Base-by-base conservation (phyloP, 495 filamentous ascomycete species). In the Hypoxylon fragiforme region DNA sequence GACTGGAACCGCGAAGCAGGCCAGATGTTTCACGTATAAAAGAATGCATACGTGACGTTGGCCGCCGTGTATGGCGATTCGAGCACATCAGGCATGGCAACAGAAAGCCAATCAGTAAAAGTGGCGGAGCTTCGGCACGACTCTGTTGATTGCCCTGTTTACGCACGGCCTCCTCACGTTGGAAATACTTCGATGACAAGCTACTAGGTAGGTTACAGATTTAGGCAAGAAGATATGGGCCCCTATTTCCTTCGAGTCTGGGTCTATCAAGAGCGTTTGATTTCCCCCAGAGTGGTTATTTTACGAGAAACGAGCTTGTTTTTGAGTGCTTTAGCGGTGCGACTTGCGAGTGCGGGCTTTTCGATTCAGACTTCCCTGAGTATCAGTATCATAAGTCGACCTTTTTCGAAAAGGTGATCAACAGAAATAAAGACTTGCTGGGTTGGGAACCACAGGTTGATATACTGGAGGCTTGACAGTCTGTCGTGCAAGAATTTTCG, bases 1-100 rank as follows among this genome's bases (percentile, higher is more conserved):
- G 68, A 71, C 52, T 70, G 67, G 67, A 48, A 12, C 8, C 34
- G 8, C 6, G 44, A 71, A 37, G 53, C 63, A 8, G 34, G 24
- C 2, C 39, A 47, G 1, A 70, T 70, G 68, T 57, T 35, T 15
- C 7, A 18, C 15, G 35, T 71, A 11, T 71, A 71, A 41, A 13
- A 22, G 28, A 53, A 63, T 32, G 39, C 64, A 0, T 39, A 41
- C 22, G 42, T 67, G 13, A 63, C 57, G 0, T 35, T 70, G 7
- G 45, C 44, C 20, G 63, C 43, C 0, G n/a, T 30, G 7, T 38
- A 56, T 19, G 53, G 43, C 12, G 8, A 21, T 21, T 28, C 31
- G 5, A 50, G 44, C 15, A 37, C 20, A 12, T 35, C 43, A 12
- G 53, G 53, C 1, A 26, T 6, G 15, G 42, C 44, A 11, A 44